Percentiles rank a stretch among this genome's conserved stretches.
phyloP scores from a whole-genome alignment of 2,329 filamentous ascomycete genomes.

The Truncatella angustata region DNA sequence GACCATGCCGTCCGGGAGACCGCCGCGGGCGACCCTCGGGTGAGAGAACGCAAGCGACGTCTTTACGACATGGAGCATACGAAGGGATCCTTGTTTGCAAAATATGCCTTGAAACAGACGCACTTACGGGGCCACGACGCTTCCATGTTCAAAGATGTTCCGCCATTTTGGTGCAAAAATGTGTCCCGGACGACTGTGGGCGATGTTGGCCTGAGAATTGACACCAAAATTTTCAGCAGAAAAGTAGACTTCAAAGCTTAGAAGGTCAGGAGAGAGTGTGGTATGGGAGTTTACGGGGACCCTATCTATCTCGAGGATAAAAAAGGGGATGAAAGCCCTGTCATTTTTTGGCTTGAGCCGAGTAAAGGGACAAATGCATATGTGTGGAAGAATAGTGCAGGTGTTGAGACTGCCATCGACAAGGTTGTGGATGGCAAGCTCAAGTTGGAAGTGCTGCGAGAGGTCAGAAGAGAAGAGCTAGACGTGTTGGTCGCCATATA shows the following conservation, averaged over 20 bases:
- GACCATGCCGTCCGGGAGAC: neutral
- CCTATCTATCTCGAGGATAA: neutral
- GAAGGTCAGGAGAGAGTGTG: neutral
- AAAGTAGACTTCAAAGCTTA: neutral
- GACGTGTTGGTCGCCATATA: neutral
- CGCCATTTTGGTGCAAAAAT: conserved; percentile 1
- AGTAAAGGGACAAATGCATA: neutral
- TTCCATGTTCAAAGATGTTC: neutral
- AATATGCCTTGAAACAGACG: too few relatives aligned
- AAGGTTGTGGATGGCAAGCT: neutral
- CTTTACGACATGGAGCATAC: neutral
- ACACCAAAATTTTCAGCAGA: neutral
- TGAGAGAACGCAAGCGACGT: neutral
- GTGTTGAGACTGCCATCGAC: neutral
- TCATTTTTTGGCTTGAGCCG: neutral
- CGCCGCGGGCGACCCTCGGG: neutral
- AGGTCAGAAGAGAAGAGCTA: neutral
- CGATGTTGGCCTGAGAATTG: neutral
- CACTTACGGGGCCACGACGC: neutral
- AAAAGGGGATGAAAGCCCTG: neutral
- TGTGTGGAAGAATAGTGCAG: neutral
- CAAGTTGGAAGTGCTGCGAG: neutral
- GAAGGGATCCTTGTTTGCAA: too few relatives aligned
- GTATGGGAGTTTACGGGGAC: neutral
- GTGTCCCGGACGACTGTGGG: neutral